These are phyloP conservation scores for Pilobolus umbonatus DNA, from an alignment of 192 early-diverging fungal genomes.

Conservation along the genomic window DNA sequence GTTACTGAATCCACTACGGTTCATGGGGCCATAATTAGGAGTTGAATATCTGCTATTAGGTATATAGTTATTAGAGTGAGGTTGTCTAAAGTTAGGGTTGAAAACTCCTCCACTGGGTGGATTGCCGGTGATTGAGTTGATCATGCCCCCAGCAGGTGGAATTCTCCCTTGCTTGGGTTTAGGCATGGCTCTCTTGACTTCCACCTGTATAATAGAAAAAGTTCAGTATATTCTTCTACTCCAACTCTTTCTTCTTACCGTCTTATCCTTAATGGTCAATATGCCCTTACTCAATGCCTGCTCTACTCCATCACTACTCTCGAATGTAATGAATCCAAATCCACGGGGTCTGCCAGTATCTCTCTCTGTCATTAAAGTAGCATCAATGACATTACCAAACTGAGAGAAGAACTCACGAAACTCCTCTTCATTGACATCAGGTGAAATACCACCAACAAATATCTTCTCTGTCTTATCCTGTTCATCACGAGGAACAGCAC, in stretches of 20 bases:
- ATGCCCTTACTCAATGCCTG: constrained; percentile 66
- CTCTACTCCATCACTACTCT: constrained; percentile 68
- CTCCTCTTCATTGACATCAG: constrained; percentile 82
- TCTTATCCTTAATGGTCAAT: constrained; percentile 66
- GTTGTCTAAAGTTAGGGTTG: constrained; percentile 20
- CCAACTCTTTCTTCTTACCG: constrained; percentile 34
- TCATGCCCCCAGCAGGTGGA: background rate
- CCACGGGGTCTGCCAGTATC: constrained; percentile 84
- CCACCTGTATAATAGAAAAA: constrained; percentile 42
- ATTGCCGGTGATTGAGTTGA: too few relatives aligned
- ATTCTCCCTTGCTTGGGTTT: constrained; percentile 38
- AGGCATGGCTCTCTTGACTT: constrained; percentile 69
- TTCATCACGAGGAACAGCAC: constrained; percentile 66
- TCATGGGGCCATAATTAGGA: constrained; percentile 25
- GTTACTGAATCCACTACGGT: constrained; percentile 21
- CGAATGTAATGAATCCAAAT: constrained; percentile 95
- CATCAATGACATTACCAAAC: constrained; percentile 83
- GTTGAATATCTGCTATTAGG: constrained; percentile 25
- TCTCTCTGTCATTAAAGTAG: constrained; percentile 81
- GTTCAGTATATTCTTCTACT: background rate
- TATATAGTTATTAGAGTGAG: constrained; percentile 27
- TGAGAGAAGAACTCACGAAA: constrained; percentile 81
- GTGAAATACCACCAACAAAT: constrained; percentile 86
- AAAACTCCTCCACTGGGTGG: too few relatives aligned
- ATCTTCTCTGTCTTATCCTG: constrained; percentile 83